Percentiles rank a stretch among this genome's conserved stretches.
These are phyloP conservation scores for Luvunga scandens DNA, from an alignment of 345 rosid genomes.

Conservation along the genomic window DNA sequence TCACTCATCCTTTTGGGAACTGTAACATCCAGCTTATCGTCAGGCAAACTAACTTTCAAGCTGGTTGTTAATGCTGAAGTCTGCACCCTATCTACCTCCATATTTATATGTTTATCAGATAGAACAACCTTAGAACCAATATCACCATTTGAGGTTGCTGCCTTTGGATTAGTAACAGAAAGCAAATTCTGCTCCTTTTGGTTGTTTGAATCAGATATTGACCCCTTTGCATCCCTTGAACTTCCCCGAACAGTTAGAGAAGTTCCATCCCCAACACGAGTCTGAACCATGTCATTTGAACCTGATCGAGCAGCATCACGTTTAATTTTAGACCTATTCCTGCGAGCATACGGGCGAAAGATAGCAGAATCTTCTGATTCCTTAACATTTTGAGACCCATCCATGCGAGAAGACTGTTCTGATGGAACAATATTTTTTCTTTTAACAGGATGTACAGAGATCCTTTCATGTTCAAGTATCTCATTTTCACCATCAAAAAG, in stretches of 20 bases:
- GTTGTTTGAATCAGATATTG: constrained; percentile 49
- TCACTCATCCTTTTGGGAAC: constrained; percentile 35
- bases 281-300: constrained; percentile 66
- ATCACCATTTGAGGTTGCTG: constrained; percentile 59
- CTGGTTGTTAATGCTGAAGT: constrained; percentile 33
- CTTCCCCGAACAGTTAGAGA: constrained; percentile 50
- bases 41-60: constrained; percentile 37
- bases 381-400: constrained; percentile 62
- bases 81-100: constrained; percentile 46
- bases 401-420: constrained; percentile 67
- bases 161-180: constrained; percentile 42
- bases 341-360: constrained; percentile 94
- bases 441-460: constrained; percentile 41
- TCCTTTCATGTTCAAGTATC: constrained; percentile 56
- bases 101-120: constrained; percentile 41
- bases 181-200: constrained; percentile 54
- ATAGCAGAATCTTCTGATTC: constrained; percentile 98
- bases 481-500: constrained; percentile 81
- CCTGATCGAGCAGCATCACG: constrained; percentile 82
- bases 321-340: constrained; percentile 83
- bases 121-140: constrained; percentile 37
- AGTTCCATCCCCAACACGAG: constrained; percentile 70
- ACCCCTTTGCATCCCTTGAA: constrained; percentile 55
- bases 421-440: constrained; percentile 54
- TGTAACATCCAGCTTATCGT: constrained; percentile 36